phyloP scores from a whole-genome alignment of 148 eudicot genomes.

The Rhododendron ferrugineum region DNA sequence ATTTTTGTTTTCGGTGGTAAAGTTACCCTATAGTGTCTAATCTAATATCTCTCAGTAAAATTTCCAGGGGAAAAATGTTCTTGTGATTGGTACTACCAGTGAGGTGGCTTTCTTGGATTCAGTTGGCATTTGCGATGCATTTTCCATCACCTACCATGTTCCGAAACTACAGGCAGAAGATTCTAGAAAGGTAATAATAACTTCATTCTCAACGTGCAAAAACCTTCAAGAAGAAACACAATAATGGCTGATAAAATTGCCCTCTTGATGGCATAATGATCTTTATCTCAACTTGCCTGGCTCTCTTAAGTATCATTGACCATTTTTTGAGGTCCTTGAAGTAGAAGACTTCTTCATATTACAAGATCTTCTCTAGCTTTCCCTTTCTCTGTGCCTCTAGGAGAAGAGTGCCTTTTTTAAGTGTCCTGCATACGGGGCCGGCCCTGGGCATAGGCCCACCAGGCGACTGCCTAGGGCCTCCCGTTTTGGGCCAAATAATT shows the following conservation, averaged over 20 bases:
- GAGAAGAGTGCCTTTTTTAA: neutral
- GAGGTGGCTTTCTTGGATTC: constrained; percentile 82
- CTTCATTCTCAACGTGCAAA: neutral
- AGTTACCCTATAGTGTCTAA: neutral
- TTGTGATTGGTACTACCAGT: constrained; percentile 89
- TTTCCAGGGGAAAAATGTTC: constrained; percentile 78
- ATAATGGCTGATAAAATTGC: neutral
- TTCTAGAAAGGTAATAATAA: constrained; percentile 63
- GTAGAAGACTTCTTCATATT: neutral
- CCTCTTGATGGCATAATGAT: neutral
- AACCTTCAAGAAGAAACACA: neutral
- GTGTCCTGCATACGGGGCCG: neutral
- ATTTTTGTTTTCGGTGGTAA: neutral
- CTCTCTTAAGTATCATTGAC: neutral
- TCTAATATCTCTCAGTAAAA: neutral
- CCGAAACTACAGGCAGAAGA: constrained; percentile 76
- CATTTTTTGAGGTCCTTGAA: neutral
- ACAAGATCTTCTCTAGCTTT: neutral
- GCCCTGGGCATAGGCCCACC: no score
- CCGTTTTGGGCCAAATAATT: no score
- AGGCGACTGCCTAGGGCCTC: no score
- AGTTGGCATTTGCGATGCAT: constrained; percentile 77
- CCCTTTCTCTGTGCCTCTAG: neutral
- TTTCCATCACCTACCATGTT: constrained; percentile 78
- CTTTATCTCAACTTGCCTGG: neutral